Base-by-base conservation (phyloP, 768 basidiomycete species). In the Suillus discolor region DNA sequence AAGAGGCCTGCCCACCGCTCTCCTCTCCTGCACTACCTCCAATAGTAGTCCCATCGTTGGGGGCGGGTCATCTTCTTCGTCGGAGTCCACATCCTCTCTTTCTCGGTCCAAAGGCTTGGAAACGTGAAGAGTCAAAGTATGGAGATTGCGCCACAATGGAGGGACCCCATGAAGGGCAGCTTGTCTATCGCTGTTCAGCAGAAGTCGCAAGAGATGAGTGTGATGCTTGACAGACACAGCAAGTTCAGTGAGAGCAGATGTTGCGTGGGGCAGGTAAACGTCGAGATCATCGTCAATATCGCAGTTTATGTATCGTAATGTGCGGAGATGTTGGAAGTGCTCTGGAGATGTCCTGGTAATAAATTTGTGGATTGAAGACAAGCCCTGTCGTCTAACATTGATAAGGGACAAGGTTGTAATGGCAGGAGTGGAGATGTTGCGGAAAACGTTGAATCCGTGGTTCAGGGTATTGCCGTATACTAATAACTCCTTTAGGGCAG, bases 351-450 rank as follows among this genome's bases (percentile, higher is more conserved):
- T 76, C 65, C 75, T 75, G 38, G 75, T 72, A 72, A 76, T 76
- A 67, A 78, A 78, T 47, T 71, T 78, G 69, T 78, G 76, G 71
- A 76, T 76, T 16, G 76, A 73, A 57, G 75, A 75, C 31, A 78
- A 62, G 44, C 71, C 67, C 55, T 72, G 71, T 66, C 69, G 73
- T 44, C 70, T 75, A 64, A 76, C 72, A 61, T 66, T 69, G 69
- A 66, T 66, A 57, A 76, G 61, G 7, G 71, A 71, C 36, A 76
- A 67, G 15, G 70, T 69, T 38, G 69, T 72, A 53, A 76, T 70
- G 7, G 55, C 67, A 4, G 75, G 75, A 1, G 76, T 72, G 69
- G 76, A 76, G 65, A 76, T 77, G 65, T 75, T 76, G 67, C 75
- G 75, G 69, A 76, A 76, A 63, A 76, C 71, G 63, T 75, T 75